These are phyloP conservation scores for Vitis hybrid DNA, from an alignment of 177 flowering plant genomes.

Conservation along the genomic window DNA sequence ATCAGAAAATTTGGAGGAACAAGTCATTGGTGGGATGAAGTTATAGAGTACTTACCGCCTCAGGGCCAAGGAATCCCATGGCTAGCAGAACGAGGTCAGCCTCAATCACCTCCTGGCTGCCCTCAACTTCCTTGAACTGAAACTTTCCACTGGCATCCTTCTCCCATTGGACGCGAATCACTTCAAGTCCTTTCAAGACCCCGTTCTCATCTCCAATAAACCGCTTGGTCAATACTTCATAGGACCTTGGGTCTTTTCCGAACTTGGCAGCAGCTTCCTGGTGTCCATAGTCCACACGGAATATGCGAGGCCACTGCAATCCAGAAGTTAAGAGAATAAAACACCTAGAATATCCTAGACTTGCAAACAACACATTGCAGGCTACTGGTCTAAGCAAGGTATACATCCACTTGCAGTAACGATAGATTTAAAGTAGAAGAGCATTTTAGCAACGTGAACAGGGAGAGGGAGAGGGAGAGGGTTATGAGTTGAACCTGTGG, in stretches of 20 bases:
- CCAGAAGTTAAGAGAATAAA: background rate
- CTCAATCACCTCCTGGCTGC: conserved; percentile 77
- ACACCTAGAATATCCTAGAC: background rate
- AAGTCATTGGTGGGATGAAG: no score
- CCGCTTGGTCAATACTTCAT: conserved; percentile 89
- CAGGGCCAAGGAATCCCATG: conserved; percentile 99
- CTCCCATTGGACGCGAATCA: conserved; percentile 83
- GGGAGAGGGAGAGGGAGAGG: background rate
- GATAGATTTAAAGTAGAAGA: background rate
- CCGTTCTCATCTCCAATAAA: conserved; percentile 92
- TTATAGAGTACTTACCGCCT: conserved; percentile 56
- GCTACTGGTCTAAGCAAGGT: no score
- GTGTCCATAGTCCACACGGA: conserved; percentile 98
- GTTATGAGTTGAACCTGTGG: conserved; percentile 67
- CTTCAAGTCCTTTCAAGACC: conserved; percentile 74
- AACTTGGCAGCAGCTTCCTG: conserved; percentile 88
- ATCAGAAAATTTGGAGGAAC: no score
- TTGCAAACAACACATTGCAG: no score
- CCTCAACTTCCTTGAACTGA: conserved; percentile 86
- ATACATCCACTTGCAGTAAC: no score
- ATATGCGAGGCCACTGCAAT: conserved; percentile 93
- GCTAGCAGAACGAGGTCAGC: conserved; percentile 89
- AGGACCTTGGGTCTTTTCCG: conserved; percentile 92
- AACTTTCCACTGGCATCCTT: conserved; percentile 88
- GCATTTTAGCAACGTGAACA: background rate